phyloP scores from a whole-genome alignment of 495 filamentous ascomycete species.

The Tuber borchii region DNA sequence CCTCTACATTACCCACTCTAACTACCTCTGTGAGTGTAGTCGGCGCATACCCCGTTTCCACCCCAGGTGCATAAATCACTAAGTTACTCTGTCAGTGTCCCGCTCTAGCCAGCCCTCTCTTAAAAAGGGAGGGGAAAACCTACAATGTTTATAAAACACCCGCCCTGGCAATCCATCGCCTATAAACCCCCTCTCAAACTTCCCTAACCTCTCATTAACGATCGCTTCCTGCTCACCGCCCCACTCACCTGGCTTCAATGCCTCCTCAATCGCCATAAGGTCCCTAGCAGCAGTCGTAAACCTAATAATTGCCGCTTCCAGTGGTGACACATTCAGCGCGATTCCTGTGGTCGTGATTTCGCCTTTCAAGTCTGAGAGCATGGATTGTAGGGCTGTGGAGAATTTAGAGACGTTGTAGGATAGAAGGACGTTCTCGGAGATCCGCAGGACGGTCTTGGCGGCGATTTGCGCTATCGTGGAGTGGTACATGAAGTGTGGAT shows the following conservation, averaged over 20 bases:
- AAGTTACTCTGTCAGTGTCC: conserved; percentile 6
- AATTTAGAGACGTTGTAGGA: conserved; percentile 42
- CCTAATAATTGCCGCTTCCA: not conserved
- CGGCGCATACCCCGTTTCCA: conserved; percentile 41
- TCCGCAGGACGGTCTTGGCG: conserved; percentile 46
- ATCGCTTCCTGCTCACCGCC: conserved; percentile 17
- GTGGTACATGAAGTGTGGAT: conserved; percentile 58
- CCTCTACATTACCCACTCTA: conserved; percentile 27
- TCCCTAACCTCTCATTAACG: conserved; percentile 40
- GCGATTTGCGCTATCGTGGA: conserved; percentile 55
- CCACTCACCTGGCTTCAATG: conserved; percentile 16
- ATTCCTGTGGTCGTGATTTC: not conserved
- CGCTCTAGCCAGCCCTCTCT: not conserved
- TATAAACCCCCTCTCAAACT: conserved; percentile 41
- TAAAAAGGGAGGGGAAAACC: conserved; percentile 13
- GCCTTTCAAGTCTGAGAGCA: not conserved
- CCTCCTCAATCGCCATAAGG: conserved; percentile 5
- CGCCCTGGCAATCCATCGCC: conserved; percentile 39
- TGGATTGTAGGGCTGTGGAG: conserved; percentile 19
- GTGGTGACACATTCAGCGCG: not conserved
- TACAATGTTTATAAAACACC: conserved; percentile 43
- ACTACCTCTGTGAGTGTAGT: conserved; percentile 41
- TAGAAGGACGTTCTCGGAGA: conserved; percentile 41
- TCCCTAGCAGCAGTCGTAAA: not conserved
- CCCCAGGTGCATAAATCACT: conserved; percentile 31